Evolutionary conservation across 345 rosid genomes (phyloP).

Genomic region (Murraya koenigii): DNA sequence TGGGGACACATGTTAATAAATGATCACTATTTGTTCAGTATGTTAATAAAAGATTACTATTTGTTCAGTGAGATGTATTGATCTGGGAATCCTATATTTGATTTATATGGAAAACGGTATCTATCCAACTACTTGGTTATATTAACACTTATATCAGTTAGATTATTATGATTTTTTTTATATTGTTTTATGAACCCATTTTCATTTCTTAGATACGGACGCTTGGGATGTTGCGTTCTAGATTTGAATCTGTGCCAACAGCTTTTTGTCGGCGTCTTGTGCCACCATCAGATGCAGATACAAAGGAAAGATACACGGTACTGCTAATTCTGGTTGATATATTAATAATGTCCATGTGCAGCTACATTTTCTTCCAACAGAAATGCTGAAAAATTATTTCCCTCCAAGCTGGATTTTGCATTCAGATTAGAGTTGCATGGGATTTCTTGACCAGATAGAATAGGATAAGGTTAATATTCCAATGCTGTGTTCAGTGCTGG

Average conservation of each 20-base stretch:
- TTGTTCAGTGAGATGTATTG: background rate
- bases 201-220: slow-evolving; percentile 68
- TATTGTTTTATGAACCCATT: slow-evolving; percentile 17
- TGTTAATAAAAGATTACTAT: background rate
- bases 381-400: background rate
- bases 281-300: slow-evolving; percentile 45
- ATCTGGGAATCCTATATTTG: background rate
- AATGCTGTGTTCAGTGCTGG: background rate
- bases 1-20: background rate
- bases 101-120: background rate
- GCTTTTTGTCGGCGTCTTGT: slow-evolving; percentile 66
- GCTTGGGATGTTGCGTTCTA: slow-evolving; percentile 92
- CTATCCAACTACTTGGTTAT: background rate
- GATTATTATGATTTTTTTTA: background rate
- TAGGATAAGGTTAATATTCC: background rate
- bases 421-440: background rate
- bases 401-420: background rate
- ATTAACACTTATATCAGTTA: background rate
- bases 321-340: slow-evolving; percentile 12
- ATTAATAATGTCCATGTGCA: background rate
- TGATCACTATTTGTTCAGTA: background rate
- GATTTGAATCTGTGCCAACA: slow-evolving; percentile 70
- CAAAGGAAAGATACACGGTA: slow-evolving; percentile 39
- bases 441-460: background rate
- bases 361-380: background rate